Evolutionary conservation across 2,329 filamentous ascomycete genomes (phyloP).

Genomic region (Elsinoe ampelina): DNA sequence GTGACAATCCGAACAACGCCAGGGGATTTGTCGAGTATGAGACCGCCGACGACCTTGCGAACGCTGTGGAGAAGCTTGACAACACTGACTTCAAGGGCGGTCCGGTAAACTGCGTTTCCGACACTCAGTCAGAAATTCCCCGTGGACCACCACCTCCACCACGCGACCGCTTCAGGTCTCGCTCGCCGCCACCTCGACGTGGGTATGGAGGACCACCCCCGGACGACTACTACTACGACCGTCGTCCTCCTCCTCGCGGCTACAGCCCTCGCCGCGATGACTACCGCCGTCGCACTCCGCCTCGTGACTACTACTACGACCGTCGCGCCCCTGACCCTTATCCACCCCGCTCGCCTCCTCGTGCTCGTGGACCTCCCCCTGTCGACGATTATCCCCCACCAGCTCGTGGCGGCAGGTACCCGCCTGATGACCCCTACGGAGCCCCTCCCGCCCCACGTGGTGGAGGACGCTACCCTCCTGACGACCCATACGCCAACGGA

Average conservation of each 20-base stretch:
- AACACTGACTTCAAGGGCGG: conserved; percentile 86
- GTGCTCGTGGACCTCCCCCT: conserved; percentile 58
- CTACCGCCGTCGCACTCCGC: conserved; percentile 75
- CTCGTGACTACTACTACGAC: conserved; percentile 78
- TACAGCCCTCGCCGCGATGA: conserved; percentile 77
- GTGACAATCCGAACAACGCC: conserved; percentile 54
- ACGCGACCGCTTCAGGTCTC: conserved; percentile 64
- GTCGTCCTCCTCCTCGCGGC: conserved; percentile 68
- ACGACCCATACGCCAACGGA: conserved; percentile 52
- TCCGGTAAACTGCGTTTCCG: conserved; percentile 73
- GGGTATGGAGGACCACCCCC: conserved; percentile 51
- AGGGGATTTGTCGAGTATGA: conserved; percentile 98
- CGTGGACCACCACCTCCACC: conserved; percentile 40
- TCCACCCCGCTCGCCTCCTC: conserved; percentile 58
- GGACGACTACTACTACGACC: conserved; percentile 67
- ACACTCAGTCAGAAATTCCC: conserved; percentile 64
- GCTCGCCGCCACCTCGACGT: conserved; percentile 60
- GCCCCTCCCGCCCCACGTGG: conserved; percentile 42
- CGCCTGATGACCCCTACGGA: conserved; percentile 69
- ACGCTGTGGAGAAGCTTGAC: conserved; percentile 91
- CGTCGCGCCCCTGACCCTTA: conserved; percentile 55
- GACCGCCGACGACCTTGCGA: conserved; percentile 77
- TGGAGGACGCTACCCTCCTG: conserved; percentile 43
- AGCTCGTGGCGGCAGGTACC: conserved; percentile 45
- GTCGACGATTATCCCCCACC: conserved; percentile 68